Conservation (phyloP, 345 rosid species). For the Pugionium dolabratum region DNA sequence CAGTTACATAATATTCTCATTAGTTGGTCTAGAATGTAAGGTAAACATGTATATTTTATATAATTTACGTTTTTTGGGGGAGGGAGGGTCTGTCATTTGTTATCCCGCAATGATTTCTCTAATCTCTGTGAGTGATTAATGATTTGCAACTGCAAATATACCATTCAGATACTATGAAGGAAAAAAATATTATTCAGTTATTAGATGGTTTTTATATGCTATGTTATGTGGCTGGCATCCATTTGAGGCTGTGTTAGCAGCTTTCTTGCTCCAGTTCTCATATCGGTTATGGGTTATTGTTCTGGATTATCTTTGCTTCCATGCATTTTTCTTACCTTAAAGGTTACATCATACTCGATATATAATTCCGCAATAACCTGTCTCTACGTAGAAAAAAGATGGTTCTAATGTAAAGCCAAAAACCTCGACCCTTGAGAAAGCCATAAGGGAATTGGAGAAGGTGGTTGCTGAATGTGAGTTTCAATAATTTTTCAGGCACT, state of each 20-base stretch:
- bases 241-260: slow-evolving; percentile 7
- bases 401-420: slow-evolving; percentile 62
- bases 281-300: slow-evolving; percentile 13
- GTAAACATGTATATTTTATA: slow-evolving; percentile 4
- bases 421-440: slow-evolving; percentile 72
- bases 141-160: too few relatives aligned
- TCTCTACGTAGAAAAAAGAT: slow-evolving; percentile 54
- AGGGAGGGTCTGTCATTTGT: slow-evolving; percentile 10
- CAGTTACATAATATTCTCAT: background rate
- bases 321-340: background rate
- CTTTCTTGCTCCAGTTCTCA: slow-evolving; percentile 34
- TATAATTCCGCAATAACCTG: slow-evolving; percentile 48
- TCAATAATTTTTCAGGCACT: slow-evolving; percentile 2
- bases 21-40: slow-evolving; percentile 3
- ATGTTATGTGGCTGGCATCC: slow-evolving; percentile 14
- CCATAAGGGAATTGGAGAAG: slow-evolving; percentile 86
- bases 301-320: slow-evolving; percentile 14
- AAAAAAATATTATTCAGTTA: background rate
- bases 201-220: background rate
- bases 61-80: too few relatives aligned
- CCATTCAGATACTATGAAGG: too few relatives aligned
- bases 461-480: slow-evolving; percentile 90
- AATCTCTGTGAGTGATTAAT: slow-evolving; percentile 1
- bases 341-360: background rate
- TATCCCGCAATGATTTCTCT: slow-evolving; percentile 14